Evolutionary conservation across 305 asterid species (phyloP).

Genomic region (Fraxinus paxiana): DNA sequence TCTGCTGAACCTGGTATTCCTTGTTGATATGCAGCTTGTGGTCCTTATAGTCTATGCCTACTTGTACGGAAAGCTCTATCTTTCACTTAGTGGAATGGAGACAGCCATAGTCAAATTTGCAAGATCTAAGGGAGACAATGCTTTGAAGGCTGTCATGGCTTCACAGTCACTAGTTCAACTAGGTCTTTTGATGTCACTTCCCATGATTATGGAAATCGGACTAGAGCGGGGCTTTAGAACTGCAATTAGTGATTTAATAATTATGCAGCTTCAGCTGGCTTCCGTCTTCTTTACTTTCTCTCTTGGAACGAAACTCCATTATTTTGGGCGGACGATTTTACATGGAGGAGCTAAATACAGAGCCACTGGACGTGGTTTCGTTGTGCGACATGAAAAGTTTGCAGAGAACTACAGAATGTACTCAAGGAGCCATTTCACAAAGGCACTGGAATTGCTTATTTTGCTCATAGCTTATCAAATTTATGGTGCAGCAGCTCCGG

Average conservation of each 20-base stretch:
- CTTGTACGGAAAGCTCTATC: slow-evolving; percentile 28
- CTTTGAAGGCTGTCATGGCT: slow-evolving; percentile 23
- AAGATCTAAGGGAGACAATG: slow-evolving; percentile 18
- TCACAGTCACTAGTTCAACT: slow-evolving; percentile 23
- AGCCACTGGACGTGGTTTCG: slow-evolving; percentile 37
- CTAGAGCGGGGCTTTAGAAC: slow-evolving; percentile 24
- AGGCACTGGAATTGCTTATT: slow-evolving; percentile 24
- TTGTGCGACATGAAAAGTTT: slow-evolving; percentile 30
- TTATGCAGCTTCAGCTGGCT: slow-evolving; percentile 31
- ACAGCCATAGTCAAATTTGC: slow-evolving; percentile 13
- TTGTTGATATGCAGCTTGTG: slow-evolving; percentile 16
- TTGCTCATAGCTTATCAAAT: slow-evolving; percentile 24
- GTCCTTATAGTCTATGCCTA: slow-evolving; percentile 26
- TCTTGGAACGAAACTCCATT: slow-evolving; percentile 27
- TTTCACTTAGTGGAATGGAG: slow-evolving; percentile 29
- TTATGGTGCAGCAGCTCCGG: slow-evolving; percentile 14
- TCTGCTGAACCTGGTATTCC: background rate
- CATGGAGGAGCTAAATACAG: slow-evolving; percentile 34
- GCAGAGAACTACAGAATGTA: slow-evolving; percentile 32
- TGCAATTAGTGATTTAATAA: slow-evolving; percentile 23
- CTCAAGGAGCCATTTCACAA: slow-evolving; percentile 32
- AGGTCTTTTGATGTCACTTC: slow-evolving; percentile 24
- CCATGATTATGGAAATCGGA: slow-evolving; percentile 26
- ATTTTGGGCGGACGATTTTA: slow-evolving; percentile 31
- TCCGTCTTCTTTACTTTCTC: slow-evolving; percentile 28